Base-by-base conservation (phyloP, 2,329 filamentous ascomycete species). In the Clonostachys rhizophaga region DNA sequence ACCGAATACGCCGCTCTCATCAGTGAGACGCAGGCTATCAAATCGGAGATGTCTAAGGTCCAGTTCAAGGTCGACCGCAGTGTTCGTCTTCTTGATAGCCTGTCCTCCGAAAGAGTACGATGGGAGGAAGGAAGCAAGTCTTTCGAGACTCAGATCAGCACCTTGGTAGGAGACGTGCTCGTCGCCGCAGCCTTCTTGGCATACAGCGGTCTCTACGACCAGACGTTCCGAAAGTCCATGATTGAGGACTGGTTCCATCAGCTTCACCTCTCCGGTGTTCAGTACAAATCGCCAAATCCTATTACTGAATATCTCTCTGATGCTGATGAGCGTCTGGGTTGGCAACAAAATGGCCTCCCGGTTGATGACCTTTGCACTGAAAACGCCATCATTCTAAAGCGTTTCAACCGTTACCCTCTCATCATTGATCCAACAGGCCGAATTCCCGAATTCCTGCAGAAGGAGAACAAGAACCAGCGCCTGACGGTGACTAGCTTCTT, bases 71-170 rank as follows among this genome's bases (percentile, higher is more conserved):
- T 99, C 47, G 90, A 97, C 64, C 86, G 94, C 63, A 97, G 92
- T 72, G 89, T 96, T 52, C 86, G 91, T 60, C 78, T 99, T 43
- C 84, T 99, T 17, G 92, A 96, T 68, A 96, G 91, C 68, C 75
- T 99, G 55, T 95, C 94, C 9, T 96, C 92, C 5, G 94, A 99
- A 71, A 83, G 92, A 66, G 82, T 80, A 37, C 86, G 94, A 61
- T 99, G 94, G 94, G 94, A 99, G 62, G 89, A 92, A 60, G 91
- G 91, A 56, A 99, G 94, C 79, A 95, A 87, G 70, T 96, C 92
- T 1, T 99, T 99, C 64, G 92, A 97, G 67, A 95, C 91, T 3
- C 94, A 99, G 64, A 97, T 99, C 63, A 88, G 89, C 66, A 99
- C 94, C 3, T 83, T 99, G 45, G 89, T 99, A 36, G 94, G 94